Base-by-base conservation (phyloP, 345 rosid genomes). In the Melastoma malabathricum region DNA sequence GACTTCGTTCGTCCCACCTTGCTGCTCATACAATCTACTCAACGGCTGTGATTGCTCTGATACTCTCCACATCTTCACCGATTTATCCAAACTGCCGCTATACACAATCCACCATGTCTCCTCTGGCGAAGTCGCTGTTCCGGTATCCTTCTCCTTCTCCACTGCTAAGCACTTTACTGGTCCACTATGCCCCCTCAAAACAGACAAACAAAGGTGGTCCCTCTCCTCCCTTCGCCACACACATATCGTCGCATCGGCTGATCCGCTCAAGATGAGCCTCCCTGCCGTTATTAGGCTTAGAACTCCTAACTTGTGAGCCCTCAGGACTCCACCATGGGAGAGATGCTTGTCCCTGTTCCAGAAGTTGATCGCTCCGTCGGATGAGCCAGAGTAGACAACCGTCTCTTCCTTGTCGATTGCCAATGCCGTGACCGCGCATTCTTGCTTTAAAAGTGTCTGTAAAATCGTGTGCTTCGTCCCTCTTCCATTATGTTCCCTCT, bases 141-240 rank as follows among this genome's bases (percentile, higher is more conserved):
- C 20, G 7, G 83, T 51, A 15, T 78, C 87, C 1, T 31, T 60
- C 15, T 87, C 95, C 70, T 62, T 77, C 68, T 77, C 89, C 1
- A 57, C 83, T 0, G 96, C 96, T 63, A 86, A 69, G 66, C 98
- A 90, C 77, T 90, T 90, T 3, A 90, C 92, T 18, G 98, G 96
- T 13, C 92, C 96, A 0, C 48, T 67, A 12, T 90, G 96, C 2
- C 92, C 98, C 2, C 72, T 69, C 54, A 90, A 59, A 47, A 73
- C 61, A 0, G 98, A 81, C 54, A 90, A 51, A 50, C 84, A 86
- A 3, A 61, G 50, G 50, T 90, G 98, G 15, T 72, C 67, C 0
- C 47, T 52, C 12, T 70, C 88, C 2, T 65, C 65, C 51, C 80
- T 76, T 61, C 66, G 75, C 98, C 96, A 90, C 39, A 90, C 83